Evolutionary conservation across 371 early-diverging fungal species (phyloP), one percentile per base, ranked within the genome.

Genomic region (Syncephalastrum sp.): DNA sequence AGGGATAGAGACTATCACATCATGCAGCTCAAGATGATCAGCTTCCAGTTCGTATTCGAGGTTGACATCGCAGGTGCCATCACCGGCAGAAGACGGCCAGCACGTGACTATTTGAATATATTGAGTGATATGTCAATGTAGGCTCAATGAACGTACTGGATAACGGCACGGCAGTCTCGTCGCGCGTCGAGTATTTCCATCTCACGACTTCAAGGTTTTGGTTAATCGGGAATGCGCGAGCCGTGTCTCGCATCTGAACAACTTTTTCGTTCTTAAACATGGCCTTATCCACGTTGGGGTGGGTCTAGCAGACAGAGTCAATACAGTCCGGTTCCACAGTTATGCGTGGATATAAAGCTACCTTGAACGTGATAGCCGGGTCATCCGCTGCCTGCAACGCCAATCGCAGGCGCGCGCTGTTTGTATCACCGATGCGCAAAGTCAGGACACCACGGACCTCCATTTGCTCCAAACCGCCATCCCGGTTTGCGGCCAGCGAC

Each of bases 261-360:
- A 84, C 68, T 46, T 80, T 77, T 52, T 87, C 82, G 25, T 65
- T 76, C 42, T 84, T 82, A 79, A 91, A 98, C 21, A 84, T 69
- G n/a, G 66, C 75, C 76, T 96, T 98, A 82, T 98, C 97, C 23
- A 98, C 90, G 60, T 96, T 92, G n/a, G 98, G 98, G 68, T 98
- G 97, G 4, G 96, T 95, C 91, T 93, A 73, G 10, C 0, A 54
- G 4, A 17, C 23, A 53, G 16, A 51, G 51, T 51, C 38, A 51
- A 6, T 51, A 29, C 12, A 10, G 38, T 13, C 41, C 13, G 13
- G 15, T 52, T 3, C 5, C 52, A 8, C 17, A 21, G 5, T 8
- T 0, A n/a, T 46, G 8, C 43, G 60, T 16, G 4, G 7, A 15
- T 50, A 38, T 27, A 46, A 6, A 48, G 33, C 25, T 56, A 92